phyloP scores from a whole-genome alignment of 176 grass and related monocot species.

The Phyllostachys edulis region DNA sequence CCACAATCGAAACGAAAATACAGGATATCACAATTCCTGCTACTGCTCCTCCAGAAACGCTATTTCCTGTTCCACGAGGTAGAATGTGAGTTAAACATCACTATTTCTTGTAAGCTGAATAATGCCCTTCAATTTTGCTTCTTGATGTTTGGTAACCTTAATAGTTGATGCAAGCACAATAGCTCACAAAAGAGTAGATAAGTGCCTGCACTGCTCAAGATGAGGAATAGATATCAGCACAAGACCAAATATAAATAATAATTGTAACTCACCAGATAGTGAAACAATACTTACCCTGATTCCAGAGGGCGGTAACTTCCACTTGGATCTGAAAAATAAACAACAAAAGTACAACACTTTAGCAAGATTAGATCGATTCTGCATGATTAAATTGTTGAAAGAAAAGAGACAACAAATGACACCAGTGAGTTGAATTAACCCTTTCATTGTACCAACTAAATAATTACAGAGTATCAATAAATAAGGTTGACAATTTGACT shows the following conservation, averaged over 20 bases:
- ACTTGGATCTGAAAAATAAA: constrained; percentile 50
- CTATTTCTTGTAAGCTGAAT: constrained; percentile 20
- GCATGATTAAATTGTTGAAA: neutral
- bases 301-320: constrained; percentile 65
- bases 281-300: constrained; percentile 48
- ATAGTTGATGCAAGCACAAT: constrained; percentile 38
- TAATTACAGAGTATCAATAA: neutral
- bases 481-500: neutral
- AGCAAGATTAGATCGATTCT: neutral
- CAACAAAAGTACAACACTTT: neutral
- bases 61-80: constrained; percentile 20
- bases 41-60: constrained; percentile 50
- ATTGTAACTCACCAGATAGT: constrained; percentile 19
- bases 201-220: constrained; percentile 63
- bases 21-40: constrained; percentile 54
- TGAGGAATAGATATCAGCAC: constrained; percentile 37
- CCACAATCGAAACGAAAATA: constrained; percentile 37
- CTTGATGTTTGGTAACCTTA: constrained; percentile 26
- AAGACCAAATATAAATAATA: neutral
- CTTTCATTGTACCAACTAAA: neutral
- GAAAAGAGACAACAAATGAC: neutral
- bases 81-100: constrained; percentile 20
- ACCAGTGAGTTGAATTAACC: constrained; percentile 1
- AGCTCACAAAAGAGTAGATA: constrained; percentile 31
- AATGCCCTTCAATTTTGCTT: constrained; percentile 17